Evolutionary conservation across 768 basidiomycete genomes (phyloP), one percentile per base, ranked within the genome.

Genomic region (Panellus pusillus): DNA sequence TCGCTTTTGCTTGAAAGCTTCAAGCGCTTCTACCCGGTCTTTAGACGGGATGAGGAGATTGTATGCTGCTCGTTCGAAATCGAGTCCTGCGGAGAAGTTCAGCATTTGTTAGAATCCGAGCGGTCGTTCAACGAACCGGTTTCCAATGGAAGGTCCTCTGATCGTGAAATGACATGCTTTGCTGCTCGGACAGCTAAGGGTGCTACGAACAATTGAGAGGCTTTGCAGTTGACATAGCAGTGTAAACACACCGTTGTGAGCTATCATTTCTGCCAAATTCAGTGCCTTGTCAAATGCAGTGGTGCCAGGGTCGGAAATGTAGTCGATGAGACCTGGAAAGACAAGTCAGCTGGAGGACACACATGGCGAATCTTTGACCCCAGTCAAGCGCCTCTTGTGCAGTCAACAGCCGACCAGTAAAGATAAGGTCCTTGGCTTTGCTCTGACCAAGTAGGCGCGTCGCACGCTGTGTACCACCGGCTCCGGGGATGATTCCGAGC

Each of bases 131-230:
- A 61, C 67, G 56, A 55, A 82, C 90, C 91, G 52, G 84, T 79
- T 70, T 94, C 92, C 7, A 95, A 72, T 3, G 87, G 73, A 13
- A 93, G 74, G 62, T 92, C 87, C n/a, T 79, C 76, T 17, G 92
- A 89, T 20, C 87, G 80, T 13, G 88, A 87, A 44, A 95, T 86
- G 9, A 91, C 89, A 61, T 84, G 81, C 64, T 96, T 96, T 6
- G 93, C 92, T 7, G 92, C 91, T n/a, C 85, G 78, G 36, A 95
- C 76, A 4, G 93, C 91, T 19, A 96, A 68, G 15, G 93, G 93
- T 24, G 93, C 93, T 93, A 42, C 15, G 38, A 29, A 29, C 9
- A 7, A 35, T 40, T 43, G 28, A 55, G 52, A 32, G 31, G 24
- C 9, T 15, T 2, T 11, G 19, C 7, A 43, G n/a, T 18, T 47